Conservation (phyloP, 805 yeast genomes). For the Candida glaebosa region DNA sequence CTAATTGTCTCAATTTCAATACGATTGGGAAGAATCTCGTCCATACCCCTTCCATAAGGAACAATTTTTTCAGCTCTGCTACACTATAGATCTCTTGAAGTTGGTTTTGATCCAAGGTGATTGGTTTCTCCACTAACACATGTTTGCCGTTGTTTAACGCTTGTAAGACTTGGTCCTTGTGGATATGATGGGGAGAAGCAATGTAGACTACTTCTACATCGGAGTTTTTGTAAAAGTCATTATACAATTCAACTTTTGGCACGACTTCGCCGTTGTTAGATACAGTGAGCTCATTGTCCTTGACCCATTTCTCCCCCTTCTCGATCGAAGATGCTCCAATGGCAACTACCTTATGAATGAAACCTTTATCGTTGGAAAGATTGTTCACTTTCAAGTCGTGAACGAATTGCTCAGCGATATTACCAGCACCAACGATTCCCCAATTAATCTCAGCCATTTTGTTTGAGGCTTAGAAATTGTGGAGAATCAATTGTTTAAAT, state of each 20-base stretch:
- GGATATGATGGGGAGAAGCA: conserved; percentile 54
- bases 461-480: no score
- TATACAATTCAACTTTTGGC: conserved; percentile 31
- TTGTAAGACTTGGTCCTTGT: conserved; percentile 41
- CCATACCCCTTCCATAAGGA: conserved; percentile 62
- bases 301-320: conserved; percentile 35
- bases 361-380: conserved; percentile 15
- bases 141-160: conserved; percentile 46
- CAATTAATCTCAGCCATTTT: conserved; percentile 25
- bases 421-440: conserved; percentile 52
- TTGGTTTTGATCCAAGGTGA: conserved; percentile 46
- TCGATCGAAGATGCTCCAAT: conserved; percentile 36
- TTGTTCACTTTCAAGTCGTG: conserved; percentile 33
- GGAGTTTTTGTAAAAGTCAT: conserved; percentile 40
- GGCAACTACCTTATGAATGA: conserved; percentile 32
- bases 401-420: conserved; percentile 44
- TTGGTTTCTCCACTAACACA: conserved; percentile 55
- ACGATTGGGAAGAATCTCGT: conserved; percentile 51
- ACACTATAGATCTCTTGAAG: conserved; percentile 37
- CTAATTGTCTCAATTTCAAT: conserved; percentile 22
- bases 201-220: conserved; percentile 49
- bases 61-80: conserved; percentile 42
- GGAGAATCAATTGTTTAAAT: no score
- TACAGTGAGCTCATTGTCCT: conserved; percentile 12
- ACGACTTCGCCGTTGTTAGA: conserved; percentile 24